Conservation (phyloP, 2,329 filamentous ascomycete genomes). For the Oidium heveae region DNA sequence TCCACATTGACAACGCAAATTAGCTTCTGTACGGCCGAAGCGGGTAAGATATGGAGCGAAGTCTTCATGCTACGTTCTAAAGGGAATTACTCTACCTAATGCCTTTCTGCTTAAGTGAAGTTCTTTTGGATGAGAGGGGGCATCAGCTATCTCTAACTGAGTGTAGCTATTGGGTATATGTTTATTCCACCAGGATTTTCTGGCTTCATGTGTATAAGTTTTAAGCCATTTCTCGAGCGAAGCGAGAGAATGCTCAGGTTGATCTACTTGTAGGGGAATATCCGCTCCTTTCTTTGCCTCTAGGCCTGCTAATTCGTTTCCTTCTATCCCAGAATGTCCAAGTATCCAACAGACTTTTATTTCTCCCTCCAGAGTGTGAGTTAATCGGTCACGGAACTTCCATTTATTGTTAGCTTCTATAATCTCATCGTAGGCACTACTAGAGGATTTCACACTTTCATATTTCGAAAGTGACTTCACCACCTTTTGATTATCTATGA, state of each 20-base stretch:
- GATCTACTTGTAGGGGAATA: background rate
- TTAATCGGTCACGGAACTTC: background rate
- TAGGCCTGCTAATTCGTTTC: background rate
- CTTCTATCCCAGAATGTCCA: background rate
- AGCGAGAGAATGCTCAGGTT: background rate
- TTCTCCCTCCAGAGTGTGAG: background rate
- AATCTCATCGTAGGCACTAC: background rate
- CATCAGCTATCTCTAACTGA: too few species aligned
- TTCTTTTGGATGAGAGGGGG: background rate
- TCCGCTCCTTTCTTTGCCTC: background rate
- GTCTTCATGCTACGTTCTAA: background rate
- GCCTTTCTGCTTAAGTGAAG: background rate
- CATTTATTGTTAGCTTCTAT: background rate
- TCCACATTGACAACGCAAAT: too few species aligned
- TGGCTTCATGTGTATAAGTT: too few species aligned
- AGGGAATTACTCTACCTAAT: background rate
- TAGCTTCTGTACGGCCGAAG: too few species aligned
- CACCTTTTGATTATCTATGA: background rate
- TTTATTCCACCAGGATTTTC: too few species aligned
- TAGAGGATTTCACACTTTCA: background rate
- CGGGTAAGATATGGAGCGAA: background rate
- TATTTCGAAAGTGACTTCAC: background rate
- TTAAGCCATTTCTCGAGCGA: background rate
- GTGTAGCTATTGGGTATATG: too few species aligned
- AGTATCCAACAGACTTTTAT: background rate